A percentile compares a stretch with the other conserved stretches of the same genome.
These are phyloP conservation scores for Fusarium tanahbumbuense DNA, from an alignment of 2,329 filamentous ascomycete genomes.

Conservation along the genomic window DNA sequence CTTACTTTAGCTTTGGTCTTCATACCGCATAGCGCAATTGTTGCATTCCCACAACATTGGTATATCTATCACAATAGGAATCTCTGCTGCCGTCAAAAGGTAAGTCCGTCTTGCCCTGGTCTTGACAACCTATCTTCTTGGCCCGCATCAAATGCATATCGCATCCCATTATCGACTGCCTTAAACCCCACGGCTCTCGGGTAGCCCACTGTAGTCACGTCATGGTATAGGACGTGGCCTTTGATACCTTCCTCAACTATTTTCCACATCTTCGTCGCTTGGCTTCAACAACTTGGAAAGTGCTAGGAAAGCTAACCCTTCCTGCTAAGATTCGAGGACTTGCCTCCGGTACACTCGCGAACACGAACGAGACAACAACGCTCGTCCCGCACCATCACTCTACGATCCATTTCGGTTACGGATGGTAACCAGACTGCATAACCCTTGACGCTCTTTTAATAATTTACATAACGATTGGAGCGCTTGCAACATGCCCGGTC, in stretches of 20 bases:
- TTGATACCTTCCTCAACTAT: conserved; percentile 20
- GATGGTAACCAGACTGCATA: conserved; percentile 42
- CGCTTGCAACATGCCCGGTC: conserved; percentile 51
- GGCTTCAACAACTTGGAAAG: conserved; percentile 4
- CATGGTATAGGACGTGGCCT: conserved; percentile 42
- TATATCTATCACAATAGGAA: conserved; percentile 32
- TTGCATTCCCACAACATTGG: conserved; percentile 15
- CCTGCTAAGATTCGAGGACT: conserved; percentile 20
- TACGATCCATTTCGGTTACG: conserved; percentile 34
- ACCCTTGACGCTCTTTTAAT: conserved; percentile 41
- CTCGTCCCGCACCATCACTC: conserved; percentile 33
- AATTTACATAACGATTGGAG: conserved; percentile 40
- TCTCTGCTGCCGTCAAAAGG: conserved; percentile 26
- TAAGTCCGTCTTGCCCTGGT: conserved; percentile 30
- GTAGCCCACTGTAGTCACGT: conserved; percentile 39
- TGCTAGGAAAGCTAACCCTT: conserved; percentile 22
- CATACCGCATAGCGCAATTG: conserved; percentile 21
- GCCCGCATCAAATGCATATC: conserved; percentile 2
- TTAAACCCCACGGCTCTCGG: conserved; percentile 28
- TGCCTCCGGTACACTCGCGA: conserved; percentile 29
- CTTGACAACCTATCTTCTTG: conserved; percentile 7
- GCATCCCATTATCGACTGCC: conserved; percentile 25
- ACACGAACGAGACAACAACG: conserved; percentile 19
- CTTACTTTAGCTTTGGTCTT: conserved; percentile 32
- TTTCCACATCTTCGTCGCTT: neutral